These are phyloP conservation scores for Colletotrichum higginsianum DNA, from an alignment of 2,329 filamentous ascomycete genomes.

Conservation along the genomic window DNA sequence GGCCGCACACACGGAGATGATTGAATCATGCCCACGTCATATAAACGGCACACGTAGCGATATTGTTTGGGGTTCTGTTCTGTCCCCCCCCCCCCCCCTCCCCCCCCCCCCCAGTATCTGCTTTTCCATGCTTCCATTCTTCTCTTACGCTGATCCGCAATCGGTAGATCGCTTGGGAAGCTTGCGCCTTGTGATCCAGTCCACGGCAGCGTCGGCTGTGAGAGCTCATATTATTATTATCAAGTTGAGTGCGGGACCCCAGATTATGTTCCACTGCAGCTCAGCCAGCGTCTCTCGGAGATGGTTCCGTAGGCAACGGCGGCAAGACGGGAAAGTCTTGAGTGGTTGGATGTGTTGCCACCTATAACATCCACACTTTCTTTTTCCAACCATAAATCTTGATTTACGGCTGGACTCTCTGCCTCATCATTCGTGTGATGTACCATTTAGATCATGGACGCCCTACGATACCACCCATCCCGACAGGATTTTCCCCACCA, in stretches of 20 bases:
- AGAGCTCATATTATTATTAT: too few species aligned
- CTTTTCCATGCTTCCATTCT: too few species aligned
- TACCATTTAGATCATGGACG: neutral
- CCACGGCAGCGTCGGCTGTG: too few species aligned
- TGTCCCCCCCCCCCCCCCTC: neutral
- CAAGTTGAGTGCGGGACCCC: too few species aligned
- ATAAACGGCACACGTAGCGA: neutral
- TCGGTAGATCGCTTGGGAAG: too few species aligned
- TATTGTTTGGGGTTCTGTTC: neutral
- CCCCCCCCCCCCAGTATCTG: neutral
- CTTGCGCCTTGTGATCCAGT: too few species aligned
- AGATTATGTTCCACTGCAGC: too few species aligned
- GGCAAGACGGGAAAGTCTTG: too few species aligned
- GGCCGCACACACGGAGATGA: neutral
- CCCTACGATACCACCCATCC: neutral
- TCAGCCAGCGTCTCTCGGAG: neutral
- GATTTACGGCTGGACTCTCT: neutral
- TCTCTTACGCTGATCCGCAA: neutral
- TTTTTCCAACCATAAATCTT: neutral
- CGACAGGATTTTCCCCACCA: slow-evolving; percentile 12
- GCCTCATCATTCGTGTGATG: neutral
- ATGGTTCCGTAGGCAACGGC: neutral
- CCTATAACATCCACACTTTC: too few species aligned
- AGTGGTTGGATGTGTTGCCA: neutral
- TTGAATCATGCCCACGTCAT: slow-evolving; percentile 18